Evolutionary conservation across 1,139 yeast species (phyloP).

Genomic region (Pichia sp.): DNA sequence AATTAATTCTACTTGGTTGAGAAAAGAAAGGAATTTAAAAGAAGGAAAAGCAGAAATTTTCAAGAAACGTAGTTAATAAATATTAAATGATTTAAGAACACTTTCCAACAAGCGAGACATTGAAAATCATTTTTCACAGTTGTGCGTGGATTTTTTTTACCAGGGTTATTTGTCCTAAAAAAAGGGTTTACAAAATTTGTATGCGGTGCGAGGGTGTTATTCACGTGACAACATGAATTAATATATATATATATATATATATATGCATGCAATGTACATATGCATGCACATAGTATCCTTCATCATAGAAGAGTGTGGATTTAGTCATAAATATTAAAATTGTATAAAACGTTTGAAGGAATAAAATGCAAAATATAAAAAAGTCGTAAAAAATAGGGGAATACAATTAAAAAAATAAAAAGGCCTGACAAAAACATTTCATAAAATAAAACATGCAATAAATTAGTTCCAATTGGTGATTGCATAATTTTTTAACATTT

Average conservation of each 20-base stretch:
- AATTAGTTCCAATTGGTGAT: constrained; percentile 28
- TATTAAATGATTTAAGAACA: not conserved
- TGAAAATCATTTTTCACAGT: not conserved
- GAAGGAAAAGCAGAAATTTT: not conserved
- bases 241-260: no score
- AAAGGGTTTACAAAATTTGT: not conserved
- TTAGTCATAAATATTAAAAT: not conserved
- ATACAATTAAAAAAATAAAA: not conserved
- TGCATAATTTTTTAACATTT: constrained; percentile 39
- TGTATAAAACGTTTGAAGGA: not conserved
- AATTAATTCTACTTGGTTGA: constrained; percentile 3
- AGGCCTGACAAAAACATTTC: not conserved
- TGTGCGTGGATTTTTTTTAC: not conserved
- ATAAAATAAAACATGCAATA: not conserved
- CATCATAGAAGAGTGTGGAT: not conserved
- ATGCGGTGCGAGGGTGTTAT: not conserved
- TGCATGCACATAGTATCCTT: not conserved
- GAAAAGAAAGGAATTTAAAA: not conserved
- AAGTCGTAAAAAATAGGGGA: not conserved
- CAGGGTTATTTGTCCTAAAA: not conserved
- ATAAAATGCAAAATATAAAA: not conserved
- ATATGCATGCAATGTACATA: no score
- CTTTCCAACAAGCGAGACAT: not conserved
- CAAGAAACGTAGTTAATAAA: not conserved
- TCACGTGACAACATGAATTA: not conserved